Evolutionary conservation across 2,329 filamentous ascomycete genomes (phyloP), one percentile per base, ranked within the genome.

Genomic region (Neonectria hederae): DNA sequence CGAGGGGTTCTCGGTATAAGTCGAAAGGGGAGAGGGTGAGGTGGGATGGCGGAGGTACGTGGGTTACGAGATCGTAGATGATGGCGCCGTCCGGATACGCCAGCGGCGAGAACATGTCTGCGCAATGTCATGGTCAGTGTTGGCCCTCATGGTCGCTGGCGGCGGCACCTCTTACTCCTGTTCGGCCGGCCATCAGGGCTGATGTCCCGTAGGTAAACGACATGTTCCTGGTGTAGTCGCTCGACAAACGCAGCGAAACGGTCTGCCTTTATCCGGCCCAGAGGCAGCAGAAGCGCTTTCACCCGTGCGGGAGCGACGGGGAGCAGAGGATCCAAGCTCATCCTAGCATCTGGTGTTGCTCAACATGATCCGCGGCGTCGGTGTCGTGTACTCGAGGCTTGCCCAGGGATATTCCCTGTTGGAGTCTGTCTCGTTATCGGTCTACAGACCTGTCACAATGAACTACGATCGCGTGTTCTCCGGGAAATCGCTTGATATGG

Each of bases 91-190:
- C 87, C 11, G 93, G 94, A 78, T 96, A 97, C 14, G 92, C 92
- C 74, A 96, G 83, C 43, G 95, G 95, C 63, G 93, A 97, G 80
- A 98, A 97, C 90, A 96, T 94, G 79, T 93, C 94, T 97, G 77
- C 65, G 58, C 48, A 57, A 56, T 28, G 32, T 35, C 56, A 24
- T 22, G 38, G 65, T 76, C 66, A 76, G 69, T 60, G 42, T 62
- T 54, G 9, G 10, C 11, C 21, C 24, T 54, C 4, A 17, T 56
- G 46, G 42, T 19, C 67, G 59, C 48, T 40, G 48, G 45, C 32
- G 43, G 51, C 56, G 62, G 53, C 30, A 66, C 55, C 49, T 56
- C 76, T 72, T 90, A 95, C 93, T 97, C 84, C 92, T 90, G 79
- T 97, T 92, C 60, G 93, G 92, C 71, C 92, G 88, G 77, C 88